Evolutionary conservation across 2,329 filamentous ascomycete genomes (phyloP).

Genomic region (Daldinia sp.): DNA sequence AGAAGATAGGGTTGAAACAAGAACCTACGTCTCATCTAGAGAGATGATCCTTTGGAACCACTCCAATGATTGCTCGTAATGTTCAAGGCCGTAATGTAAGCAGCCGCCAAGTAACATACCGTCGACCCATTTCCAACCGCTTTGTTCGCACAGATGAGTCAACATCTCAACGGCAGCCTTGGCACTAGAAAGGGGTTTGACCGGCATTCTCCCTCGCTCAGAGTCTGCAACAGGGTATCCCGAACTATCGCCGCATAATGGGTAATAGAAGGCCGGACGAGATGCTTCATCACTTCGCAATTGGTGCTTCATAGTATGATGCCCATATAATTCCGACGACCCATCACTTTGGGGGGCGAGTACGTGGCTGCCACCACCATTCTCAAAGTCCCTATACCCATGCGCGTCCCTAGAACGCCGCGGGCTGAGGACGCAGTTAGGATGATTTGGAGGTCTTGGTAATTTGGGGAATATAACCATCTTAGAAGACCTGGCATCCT

Average conservation of each 20-base stretch:
- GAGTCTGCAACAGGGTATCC: constrained; percentile 37
- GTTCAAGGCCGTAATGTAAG: constrained; percentile 87
- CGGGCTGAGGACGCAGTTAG: constrained; percentile 31
- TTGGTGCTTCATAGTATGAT: constrained; percentile 36
- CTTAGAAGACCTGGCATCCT: constrained; percentile 57
- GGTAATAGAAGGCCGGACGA: constrained; percentile 44
- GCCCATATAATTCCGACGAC: constrained; percentile 31
- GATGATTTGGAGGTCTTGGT: constrained; percentile 52
- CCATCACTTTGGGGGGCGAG: constrained; percentile 29
- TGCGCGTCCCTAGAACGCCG: constrained; percentile 38
- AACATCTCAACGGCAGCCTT: constrained; percentile 77
- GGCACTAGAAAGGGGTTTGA: constrained; percentile 67
- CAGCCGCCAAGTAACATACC: constrained; percentile 93
- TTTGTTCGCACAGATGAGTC: constrained; percentile 80
- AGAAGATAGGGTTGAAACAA: neutral
- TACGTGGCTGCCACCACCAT: constrained; percentile 30
- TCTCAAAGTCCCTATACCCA: constrained; percentile 30
- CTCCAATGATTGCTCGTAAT: constrained; percentile 80
- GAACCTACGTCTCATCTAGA: constrained; percentile 66
- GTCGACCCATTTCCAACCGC: constrained; percentile 89
- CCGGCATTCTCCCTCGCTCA: constrained; percentile 44
- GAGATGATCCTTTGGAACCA: constrained; percentile 77
- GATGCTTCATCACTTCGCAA: constrained; percentile 32
- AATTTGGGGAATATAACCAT: constrained; percentile 68
- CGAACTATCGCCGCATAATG: constrained; percentile 43